Percentiles rank a stretch among this genome's conserved stretches.
Evolutionary conservation across 1,284 basidiomycete genomes (phyloP).

Genomic region (Austroboletus novae-zelandiae): DNA sequence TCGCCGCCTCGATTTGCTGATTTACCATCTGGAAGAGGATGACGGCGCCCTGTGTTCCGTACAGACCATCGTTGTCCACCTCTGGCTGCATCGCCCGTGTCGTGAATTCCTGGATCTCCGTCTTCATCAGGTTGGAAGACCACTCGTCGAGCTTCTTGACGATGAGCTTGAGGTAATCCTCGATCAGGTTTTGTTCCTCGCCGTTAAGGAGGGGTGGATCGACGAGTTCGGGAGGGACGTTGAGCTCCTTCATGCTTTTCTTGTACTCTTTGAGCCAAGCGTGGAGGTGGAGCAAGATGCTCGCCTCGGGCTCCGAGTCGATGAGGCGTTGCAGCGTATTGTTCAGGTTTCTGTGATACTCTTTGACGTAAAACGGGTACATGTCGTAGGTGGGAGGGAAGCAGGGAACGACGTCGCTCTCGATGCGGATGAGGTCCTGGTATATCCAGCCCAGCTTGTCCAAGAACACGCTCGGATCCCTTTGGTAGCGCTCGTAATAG

Average conservation of each 20-base stretch:
- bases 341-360: constrained; percentile 92
- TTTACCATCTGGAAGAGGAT: constrained; percentile 99
- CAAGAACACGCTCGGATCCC: constrained; percentile 73
- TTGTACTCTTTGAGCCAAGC: constrained; percentile 97
- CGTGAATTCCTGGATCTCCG: constrained; percentile 85
- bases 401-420: constrained; percentile 83
- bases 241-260: constrained; percentile 91
- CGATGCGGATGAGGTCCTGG: constrained; percentile 89
- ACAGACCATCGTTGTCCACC: constrained; percentile 84
- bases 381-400: constrained; percentile 95
- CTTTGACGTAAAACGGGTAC: constrained; percentile 79
- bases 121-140: constrained; percentile 91
- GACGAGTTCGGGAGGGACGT: constrained; percentile 78
- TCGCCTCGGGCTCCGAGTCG: constrained; percentile 81
- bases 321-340: constrained; percentile 71
- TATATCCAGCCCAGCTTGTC: constrained; percentile 88
- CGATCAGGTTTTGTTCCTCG: constrained; percentile 90
- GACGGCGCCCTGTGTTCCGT: constrained; percentile 89
- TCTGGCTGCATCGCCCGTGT: constrained; percentile 86
- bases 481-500: constrained; percentile 61
- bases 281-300: constrained; percentile 80
- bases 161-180: constrained; percentile 94
- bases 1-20: constrained; percentile 93
- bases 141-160: constrained; percentile 97
- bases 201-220: constrained; percentile 90